Conservation (phyloP, 345 rosid genomes). For the Erucastrum elatum region DNA sequence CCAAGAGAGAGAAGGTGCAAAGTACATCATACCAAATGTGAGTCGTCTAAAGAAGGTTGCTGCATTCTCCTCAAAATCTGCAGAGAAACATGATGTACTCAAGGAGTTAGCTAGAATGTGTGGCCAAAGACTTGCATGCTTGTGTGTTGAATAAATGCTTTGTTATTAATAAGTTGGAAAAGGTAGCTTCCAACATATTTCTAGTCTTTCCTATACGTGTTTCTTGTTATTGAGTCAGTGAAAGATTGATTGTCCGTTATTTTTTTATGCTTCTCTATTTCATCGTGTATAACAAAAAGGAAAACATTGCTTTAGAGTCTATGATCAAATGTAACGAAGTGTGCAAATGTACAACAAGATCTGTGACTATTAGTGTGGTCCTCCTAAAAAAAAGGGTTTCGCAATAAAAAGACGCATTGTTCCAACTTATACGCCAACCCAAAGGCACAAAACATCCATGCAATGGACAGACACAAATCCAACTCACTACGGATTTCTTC, state of each 20-base stretch:
- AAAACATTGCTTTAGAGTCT: too few relatives aligned
- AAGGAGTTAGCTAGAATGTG: neutral
- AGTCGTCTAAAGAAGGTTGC: neutral
- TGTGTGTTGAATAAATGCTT: neutral
- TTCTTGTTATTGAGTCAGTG: too few relatives aligned
- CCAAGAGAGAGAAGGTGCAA: conserved; percentile 7
- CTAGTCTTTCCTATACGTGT: neutral
- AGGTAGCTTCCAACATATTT: neutral
- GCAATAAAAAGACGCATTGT: too few relatives aligned
- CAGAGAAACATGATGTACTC: neutral
- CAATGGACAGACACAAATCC: neutral
- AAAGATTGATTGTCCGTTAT: too few relatives aligned
- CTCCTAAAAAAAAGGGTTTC: too few relatives aligned
- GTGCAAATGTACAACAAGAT: too few relatives aligned
- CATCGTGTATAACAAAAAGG: too few relatives aligned
- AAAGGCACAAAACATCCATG: too few relatives aligned
- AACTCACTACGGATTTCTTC: neutral
- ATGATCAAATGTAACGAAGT: too few relatives aligned
- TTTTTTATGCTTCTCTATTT: too few relatives aligned
- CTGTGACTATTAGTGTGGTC: too few relatives aligned
- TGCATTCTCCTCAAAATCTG: conserved; percentile 18
- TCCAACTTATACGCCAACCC: too few relatives aligned
- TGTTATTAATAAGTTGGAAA: neutral
- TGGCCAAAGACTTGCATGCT: neutral
- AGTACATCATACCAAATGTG: conserved; percentile 5